Evolutionary conservation across 768 basidiomycete species (phyloP), one percentile per base, ranked within the genome.

Genomic region (Xerocomus brunneocitrinus): DNA sequence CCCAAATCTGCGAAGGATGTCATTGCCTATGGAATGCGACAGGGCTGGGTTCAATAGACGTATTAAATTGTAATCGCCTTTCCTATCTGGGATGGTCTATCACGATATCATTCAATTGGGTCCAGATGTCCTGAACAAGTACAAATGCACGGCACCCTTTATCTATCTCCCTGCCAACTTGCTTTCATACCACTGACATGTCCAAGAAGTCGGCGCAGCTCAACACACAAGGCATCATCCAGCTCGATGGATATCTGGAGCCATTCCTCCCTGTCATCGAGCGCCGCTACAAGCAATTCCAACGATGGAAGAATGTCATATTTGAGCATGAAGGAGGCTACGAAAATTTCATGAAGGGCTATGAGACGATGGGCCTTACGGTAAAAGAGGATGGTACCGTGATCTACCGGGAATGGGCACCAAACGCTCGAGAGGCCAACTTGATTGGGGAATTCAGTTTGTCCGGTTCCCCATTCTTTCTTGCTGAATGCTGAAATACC

Each of bases 391-490:
- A 86, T 53, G 85, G 84, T 49, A 77, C 84, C 28, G 80, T 98
- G 30, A 72, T 79, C 8, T 98, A 98, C 70, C 78, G 90, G 61
- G 97, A 99, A 68, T 99, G 97, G 97, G 95, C 97, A 8, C 95
- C 97, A 0, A 90, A 89, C 60, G 95, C 89, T 16, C 73, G 63
- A 42, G 85, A 87, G 62, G 95, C 95, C 3, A 79, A 74, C 66
- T 72, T 99, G 52, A 92, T 92, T 62, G 97, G 97, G 41, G 95
- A 99, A 43, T 99, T 99, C 77, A 99, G 95, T 98, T 59, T 71
- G 92, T 82, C 44, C 39, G 42, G 36, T 39, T 27, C 39, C 31
- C 27, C 34, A 10, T 47, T 31, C 25, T 39, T 45, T 59, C 49
- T 30, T 51, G 34, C 35, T 50, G 14, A 58, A 39, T 51, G 34